Conservation (phyloP, 345 rosid species). For the Citrus unshiu region DNA sequence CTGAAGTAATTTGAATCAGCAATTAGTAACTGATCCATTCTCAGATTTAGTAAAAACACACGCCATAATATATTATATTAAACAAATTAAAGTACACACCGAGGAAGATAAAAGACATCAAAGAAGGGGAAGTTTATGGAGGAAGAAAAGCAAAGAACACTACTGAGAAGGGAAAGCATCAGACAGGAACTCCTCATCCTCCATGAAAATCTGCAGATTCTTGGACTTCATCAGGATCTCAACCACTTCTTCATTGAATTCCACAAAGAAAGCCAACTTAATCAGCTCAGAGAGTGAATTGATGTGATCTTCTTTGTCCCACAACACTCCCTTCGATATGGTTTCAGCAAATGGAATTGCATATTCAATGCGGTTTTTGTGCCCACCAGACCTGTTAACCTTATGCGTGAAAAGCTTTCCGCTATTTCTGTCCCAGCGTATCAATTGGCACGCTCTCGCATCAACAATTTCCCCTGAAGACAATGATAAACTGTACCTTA, state of each 20-base stretch:
- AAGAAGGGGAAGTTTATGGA: no score
- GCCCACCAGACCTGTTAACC: conserved; percentile 28
- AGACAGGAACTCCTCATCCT: conserved; percentile 51
- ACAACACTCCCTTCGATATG: conserved; percentile 48
- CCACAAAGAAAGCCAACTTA: conserved; percentile 49
- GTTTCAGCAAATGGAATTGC: conserved; percentile 50
- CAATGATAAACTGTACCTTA: conserved; percentile 31
- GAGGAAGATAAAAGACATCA: no score
- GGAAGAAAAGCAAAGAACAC: neutral
- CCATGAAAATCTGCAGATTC: conserved; percentile 45
- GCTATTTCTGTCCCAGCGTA: conserved; percentile 57
- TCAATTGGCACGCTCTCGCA: conserved; percentile 25
- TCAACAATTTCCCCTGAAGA: conserved; percentile 36
- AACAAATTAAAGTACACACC: no score
- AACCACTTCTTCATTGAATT: conserved; percentile 49
- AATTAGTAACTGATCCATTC: no score
- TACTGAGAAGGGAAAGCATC: conserved; percentile 22
- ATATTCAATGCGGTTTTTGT: conserved; percentile 36
- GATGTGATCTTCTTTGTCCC: conserved; percentile 46
- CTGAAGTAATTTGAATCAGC: no score
- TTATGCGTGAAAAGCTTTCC: conserved; percentile 42
- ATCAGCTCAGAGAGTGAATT: conserved; percentile 45
- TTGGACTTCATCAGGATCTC: conserved; percentile 52
- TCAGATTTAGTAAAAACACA: no score
- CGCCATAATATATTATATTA: no score